Base-by-base conservation (phyloP, 441 rosid genomes). In the Erysimum cheiri region DNA sequence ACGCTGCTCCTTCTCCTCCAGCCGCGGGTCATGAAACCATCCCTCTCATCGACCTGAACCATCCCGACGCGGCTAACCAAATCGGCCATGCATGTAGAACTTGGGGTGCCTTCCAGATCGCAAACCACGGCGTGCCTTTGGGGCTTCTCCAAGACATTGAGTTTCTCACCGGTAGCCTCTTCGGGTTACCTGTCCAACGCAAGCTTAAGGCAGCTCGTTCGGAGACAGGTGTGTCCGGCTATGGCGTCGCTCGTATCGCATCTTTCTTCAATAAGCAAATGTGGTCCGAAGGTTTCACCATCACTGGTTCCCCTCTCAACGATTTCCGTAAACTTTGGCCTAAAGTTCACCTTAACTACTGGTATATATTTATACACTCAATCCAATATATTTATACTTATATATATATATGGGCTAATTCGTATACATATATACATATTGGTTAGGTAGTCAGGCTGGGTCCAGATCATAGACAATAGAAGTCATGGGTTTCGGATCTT, bases 51-150 rank as follows among this genome's bases (percentile, higher is more conserved):
- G 96, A 94, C 78, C 90, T 94, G 61, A 33, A 60, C 7, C 80
- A 81, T 75, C 85, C 90, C 1, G 79, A 86, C 78, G 92, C 85
- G 14, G 69, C 84, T 14, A 33, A 49, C 26, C 83, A 76, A 40
- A 81, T 94, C 32, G 97, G 93, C 32, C 72, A 49, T 74, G 98
- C 97, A 79, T 91, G 98, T 86, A 83, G 62, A 53, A 70, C 79
- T 15, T 81, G 87, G 85, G 87, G 89, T 15, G 77, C 67, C 60
- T 85, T 85, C 62, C 87, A 81, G 50, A 72, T 85, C 31, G 70
- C 49, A 37, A 80, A 78, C 73, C 89, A 83, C 12, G 83, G 78
- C 31, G 67, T 85, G 39, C 81, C 87, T 17, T 43, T 64, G 24
- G 54, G 32, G 15, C 85, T 81, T 48, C 79, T 85, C 15, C 40